Percentiles rank a stretch among this genome's conserved stretches.
These are phyloP conservation scores for Exutisphaerella laricina DNA, from an alignment of 2,329 filamentous ascomycete genomes.

Conservation along the genomic window DNA sequence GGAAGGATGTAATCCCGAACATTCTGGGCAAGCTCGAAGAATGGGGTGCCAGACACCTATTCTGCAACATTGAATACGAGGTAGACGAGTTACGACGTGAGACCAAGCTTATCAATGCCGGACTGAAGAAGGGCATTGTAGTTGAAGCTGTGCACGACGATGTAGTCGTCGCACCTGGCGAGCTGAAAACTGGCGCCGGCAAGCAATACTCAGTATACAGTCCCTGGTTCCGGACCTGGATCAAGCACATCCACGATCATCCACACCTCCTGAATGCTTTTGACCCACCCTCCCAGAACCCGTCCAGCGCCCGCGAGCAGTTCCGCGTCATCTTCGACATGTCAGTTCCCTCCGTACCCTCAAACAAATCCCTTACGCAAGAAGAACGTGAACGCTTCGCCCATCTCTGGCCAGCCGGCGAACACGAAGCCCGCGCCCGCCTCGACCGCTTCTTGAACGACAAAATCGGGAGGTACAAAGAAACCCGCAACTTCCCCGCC, in stretches of 20 bases:
- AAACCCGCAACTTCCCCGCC: slow-evolving; percentile 61
- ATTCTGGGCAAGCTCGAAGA: slow-evolving; percentile 61
- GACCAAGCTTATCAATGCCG: slow-evolving; percentile 56
- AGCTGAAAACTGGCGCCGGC: slow-evolving; percentile 60
- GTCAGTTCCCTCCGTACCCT: slow-evolving; percentile 56
- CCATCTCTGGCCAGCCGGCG: slow-evolving; percentile 67
- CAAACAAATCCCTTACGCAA: slow-evolving; percentile 55
- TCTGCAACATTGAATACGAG: slow-evolving; percentile 83
- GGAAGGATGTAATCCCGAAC: slow-evolving; percentile 56
- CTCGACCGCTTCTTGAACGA: slow-evolving; percentile 63
- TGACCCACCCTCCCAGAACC: slow-evolving; percentile 54
- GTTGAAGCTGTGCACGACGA: slow-evolving; percentile 75
- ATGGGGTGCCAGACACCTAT: slow-evolving; percentile 72
- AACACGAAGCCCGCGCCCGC: slow-evolving; percentile 62
- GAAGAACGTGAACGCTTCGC: slow-evolving; percentile 56
- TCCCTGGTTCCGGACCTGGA: slow-evolving; percentile 76
- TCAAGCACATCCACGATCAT: slow-evolving; percentile 65
- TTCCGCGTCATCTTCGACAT: slow-evolving; percentile 56
- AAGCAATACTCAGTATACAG: slow-evolving; percentile 79
- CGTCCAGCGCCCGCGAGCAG: slow-evolving; percentile 41
- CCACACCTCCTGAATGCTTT: slow-evolving; percentile 59
- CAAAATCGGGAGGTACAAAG: slow-evolving; percentile 56
- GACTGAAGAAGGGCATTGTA: slow-evolving; percentile 58
- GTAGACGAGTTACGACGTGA: slow-evolving; percentile 83
- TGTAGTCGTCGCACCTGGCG: slow-evolving; percentile 72